Evolutionary conservation across 2,329 filamentous ascomycete genomes (phyloP).

Genomic region (Hysterium pulicare): DNA sequence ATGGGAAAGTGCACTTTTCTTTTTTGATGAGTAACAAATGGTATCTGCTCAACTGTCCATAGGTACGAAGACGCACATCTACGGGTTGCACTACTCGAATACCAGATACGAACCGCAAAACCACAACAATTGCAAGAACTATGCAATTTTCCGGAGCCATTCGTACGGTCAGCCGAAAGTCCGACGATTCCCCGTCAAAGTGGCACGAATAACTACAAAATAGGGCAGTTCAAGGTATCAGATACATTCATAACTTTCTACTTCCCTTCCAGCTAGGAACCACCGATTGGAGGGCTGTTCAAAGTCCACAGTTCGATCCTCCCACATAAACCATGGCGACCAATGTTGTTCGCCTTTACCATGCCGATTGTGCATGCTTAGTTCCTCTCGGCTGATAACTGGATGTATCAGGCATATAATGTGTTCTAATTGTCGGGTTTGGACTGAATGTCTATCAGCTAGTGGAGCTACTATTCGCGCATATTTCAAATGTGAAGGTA

Average conservation of each 20-base stretch:
- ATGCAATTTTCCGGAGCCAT: no score
- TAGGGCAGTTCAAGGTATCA: no score
- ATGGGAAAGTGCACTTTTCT: no score
- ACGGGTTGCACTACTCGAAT: no score
- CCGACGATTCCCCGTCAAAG: no score
- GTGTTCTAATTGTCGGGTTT: conserved; percentile 14
- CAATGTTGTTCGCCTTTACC: conserved; percentile 8
- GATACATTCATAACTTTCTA: conserved; percentile 35
- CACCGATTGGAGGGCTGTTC: conserved; percentile 20
- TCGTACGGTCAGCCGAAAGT: no score
- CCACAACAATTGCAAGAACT: no score
- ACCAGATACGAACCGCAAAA: no score
- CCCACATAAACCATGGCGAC: conserved; percentile 24
- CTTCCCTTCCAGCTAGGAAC: conserved; percentile 31
- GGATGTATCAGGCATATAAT: conserved; percentile 19
- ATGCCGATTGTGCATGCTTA: conserved; percentile 4
- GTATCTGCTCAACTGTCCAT: no score
- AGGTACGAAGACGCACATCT: no score
- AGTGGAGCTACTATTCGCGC: conserved; percentile 17
- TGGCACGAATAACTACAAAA: no score
- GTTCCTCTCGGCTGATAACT: conserved; percentile 13
- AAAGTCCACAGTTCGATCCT: conserved; percentile 32
- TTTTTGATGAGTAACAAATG: no score
- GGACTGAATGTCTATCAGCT: conserved; percentile 9
- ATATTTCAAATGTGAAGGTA: conserved; percentile 11